Evolutionary conservation across 176 grass and related monocot species (phyloP).

Genomic region (Bromus sterilis): DNA sequence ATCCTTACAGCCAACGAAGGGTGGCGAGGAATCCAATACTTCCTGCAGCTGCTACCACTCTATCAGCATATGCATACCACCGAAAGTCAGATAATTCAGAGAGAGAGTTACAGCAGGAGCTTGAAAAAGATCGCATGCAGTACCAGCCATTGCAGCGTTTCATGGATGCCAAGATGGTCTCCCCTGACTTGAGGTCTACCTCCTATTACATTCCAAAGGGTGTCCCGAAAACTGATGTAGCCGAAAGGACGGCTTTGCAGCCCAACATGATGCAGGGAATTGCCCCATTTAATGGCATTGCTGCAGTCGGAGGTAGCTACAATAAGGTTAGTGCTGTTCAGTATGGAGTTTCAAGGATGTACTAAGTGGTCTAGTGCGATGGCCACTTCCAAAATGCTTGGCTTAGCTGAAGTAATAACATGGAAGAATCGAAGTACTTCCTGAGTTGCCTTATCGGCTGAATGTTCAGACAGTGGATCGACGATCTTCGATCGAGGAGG

Average conservation of each 20-base stretch:
- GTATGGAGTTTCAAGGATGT: conserved; percentile 81
- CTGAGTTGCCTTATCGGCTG: background rate
- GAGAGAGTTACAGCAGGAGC: conserved; percentile 41
- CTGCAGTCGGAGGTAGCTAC: conserved; percentile 49
- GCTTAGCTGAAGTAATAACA: conserved; percentile 21
- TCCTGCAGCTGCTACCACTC: conserved; percentile 28
- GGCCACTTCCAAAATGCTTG: conserved; percentile 7
- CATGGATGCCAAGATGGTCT: conserved; percentile 44
- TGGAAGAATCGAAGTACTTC: conserved; percentile 2
- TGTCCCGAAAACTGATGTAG: conserved; percentile 34
- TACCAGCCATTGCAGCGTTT: conserved; percentile 55
- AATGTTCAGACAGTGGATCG: background rate
- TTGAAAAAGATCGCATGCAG: conserved; percentile 43
- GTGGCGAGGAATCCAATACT: conserved; percentile 57
- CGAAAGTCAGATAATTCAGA: conserved; percentile 34
- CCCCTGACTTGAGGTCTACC: conserved; percentile 51
- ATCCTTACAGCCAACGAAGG: conserved; percentile 61
- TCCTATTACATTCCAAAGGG: conserved; percentile 49
- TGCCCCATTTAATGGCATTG: conserved; percentile 59
- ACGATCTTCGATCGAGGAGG: conserved; percentile 11
- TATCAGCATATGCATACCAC: conserved; percentile 45
- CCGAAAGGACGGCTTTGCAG: conserved; percentile 37
- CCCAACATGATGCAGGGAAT: conserved; percentile 56
- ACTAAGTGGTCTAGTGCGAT: conserved; percentile 26
- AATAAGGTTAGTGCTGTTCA: conserved; percentile 66